phyloP scores from a whole-genome alignment of 192 early-diverging fungal species.

The Phycomyces blakesleeanus region DNA sequence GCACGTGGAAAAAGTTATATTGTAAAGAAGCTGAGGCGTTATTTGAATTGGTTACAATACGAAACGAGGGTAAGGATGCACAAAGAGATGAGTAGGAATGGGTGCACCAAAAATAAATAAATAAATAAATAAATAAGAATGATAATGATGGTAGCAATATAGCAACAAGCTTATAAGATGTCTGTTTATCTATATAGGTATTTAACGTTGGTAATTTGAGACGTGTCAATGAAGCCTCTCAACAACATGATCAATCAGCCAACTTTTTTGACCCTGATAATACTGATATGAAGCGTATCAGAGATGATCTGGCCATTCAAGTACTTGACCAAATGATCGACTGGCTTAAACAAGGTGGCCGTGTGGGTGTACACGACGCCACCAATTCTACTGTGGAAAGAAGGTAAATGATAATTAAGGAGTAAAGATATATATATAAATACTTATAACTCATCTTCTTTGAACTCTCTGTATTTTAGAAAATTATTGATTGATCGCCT shows the following conservation, averaged over 20 bases:
- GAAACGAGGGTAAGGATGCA: slow-evolving; percentile 58
- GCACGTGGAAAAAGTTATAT: slow-evolving; percentile 95
- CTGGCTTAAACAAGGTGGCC: slow-evolving; percentile 85
- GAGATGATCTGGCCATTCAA: slow-evolving; percentile 88
- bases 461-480: slow-evolving; percentile 32
- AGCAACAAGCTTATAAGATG: no score
- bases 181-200: slow-evolving; percentile 47
- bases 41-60: slow-evolving; percentile 78
- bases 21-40: slow-evolving; percentile 92
- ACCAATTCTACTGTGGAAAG: slow-evolving; percentile 90
- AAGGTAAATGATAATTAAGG: slow-evolving; percentile 40
- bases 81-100: no score
- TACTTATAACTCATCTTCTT: no score
- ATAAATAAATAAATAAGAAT: no score
- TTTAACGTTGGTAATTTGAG: slow-evolving; percentile 97
- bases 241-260: slow-evolving; percentile 61
- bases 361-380: slow-evolving; percentile 91
- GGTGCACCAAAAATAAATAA: no score
- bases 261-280: slow-evolving; percentile 95
- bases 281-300: slow-evolving; percentile 61
- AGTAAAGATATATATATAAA: slow-evolving; percentile 23
- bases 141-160: no score
- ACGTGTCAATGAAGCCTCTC: slow-evolving; percentile 53
- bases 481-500: slow-evolving; percentile 58
- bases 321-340: slow-evolving; percentile 86